Evolutionary conservation across 306 rosid species (phyloP).

Genomic region (Alnus rubra): DNA sequence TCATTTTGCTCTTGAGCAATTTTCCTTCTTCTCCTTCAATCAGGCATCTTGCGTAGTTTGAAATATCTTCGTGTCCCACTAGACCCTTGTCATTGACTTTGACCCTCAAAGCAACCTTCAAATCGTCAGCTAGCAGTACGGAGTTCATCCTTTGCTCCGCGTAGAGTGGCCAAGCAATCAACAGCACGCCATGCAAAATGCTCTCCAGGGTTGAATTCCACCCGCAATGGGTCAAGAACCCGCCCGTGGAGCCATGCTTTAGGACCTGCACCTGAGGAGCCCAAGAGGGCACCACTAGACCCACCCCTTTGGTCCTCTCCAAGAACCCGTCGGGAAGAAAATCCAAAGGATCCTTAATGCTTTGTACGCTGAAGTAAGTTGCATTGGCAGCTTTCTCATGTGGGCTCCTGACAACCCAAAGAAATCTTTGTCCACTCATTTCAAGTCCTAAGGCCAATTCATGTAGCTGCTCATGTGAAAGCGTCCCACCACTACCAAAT

Average conservation of each 20-base stretch:
- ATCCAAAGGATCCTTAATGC: neutral
- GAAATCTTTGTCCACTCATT: slow-evolving; percentile 28
- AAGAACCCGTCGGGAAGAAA: slow-evolving; percentile 27
- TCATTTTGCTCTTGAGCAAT: slow-evolving; percentile 2
- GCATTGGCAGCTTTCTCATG: slow-evolving; percentile 20
- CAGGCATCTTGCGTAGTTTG: slow-evolving; percentile 2
- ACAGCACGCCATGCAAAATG: slow-evolving; percentile 14
- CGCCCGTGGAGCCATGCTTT: slow-evolving; percentile 12
- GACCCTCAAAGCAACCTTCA: slow-evolving; percentile 30
- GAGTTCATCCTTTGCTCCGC: slow-evolving; percentile 29
- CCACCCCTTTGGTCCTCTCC: slow-evolving; percentile 30
- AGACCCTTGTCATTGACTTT: slow-evolving; percentile 19
- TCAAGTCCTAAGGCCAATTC: slow-evolving; percentile 32
- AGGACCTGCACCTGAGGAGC: slow-evolving; percentile 24
- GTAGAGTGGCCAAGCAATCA: slow-evolving; percentile 35
- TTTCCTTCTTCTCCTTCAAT: slow-evolving; percentile 34
- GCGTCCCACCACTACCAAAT: slow-evolving; percentile 33
- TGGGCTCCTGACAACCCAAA: slow-evolving; percentile 24
- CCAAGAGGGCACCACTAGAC: slow-evolving; percentile 25
- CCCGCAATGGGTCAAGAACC: slow-evolving; percentile 33
- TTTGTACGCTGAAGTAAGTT: slow-evolving; percentile 11
- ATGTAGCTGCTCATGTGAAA: slow-evolving; percentile 17
- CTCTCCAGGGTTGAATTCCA: slow-evolving; percentile 38
- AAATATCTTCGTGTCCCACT: slow-evolving; percentile 17
- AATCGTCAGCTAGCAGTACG: slow-evolving; percentile 3